phyloP scores from a whole-genome alignment of 192 early-diverging fungal species.

The Coemansia sp. region DNA sequence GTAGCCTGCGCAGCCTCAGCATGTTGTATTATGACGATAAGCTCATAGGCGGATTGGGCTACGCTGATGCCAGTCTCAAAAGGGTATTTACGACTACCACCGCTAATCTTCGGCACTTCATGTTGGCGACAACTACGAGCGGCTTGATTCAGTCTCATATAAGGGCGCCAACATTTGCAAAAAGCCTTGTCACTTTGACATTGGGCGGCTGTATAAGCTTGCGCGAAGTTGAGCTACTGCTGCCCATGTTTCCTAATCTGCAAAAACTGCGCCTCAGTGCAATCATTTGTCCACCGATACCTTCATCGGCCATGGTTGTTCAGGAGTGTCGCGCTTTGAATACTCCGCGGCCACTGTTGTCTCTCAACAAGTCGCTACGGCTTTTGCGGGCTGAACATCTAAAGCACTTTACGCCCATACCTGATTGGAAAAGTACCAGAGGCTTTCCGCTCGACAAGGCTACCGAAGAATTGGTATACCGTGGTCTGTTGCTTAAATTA shows the following conservation, averaged over 20 bases:
- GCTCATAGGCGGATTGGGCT: too few relatives aligned
- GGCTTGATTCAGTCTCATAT: too few relatives aligned
- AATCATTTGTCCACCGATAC: background rate
- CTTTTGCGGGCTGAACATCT: background rate
- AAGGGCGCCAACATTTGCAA: background rate
- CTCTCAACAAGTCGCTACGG: background rate
- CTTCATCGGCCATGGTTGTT: background rate
- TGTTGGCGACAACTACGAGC: background rate
- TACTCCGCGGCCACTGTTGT: background rate
- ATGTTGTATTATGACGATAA: background rate
- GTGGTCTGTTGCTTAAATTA: too few relatives aligned
- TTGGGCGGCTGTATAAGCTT: background rate
- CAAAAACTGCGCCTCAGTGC: background rate
- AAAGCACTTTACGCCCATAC: too few relatives aligned
- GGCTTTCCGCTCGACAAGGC: too few relatives aligned
- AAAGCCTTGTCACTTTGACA: background rate
- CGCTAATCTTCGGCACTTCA: background rate
- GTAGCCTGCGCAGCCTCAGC: background rate
- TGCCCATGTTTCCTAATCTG: background rate
- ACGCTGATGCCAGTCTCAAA: background rate
- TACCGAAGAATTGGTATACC: too few relatives aligned
- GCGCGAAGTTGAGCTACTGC: background rate
- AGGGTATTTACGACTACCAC: background rate
- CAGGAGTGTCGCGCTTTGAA: background rate
- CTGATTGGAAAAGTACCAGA: too few relatives aligned